Base-by-base conservation (phyloP, 768 basidiomycete species). In the Naganishia vishniacii region DNA sequence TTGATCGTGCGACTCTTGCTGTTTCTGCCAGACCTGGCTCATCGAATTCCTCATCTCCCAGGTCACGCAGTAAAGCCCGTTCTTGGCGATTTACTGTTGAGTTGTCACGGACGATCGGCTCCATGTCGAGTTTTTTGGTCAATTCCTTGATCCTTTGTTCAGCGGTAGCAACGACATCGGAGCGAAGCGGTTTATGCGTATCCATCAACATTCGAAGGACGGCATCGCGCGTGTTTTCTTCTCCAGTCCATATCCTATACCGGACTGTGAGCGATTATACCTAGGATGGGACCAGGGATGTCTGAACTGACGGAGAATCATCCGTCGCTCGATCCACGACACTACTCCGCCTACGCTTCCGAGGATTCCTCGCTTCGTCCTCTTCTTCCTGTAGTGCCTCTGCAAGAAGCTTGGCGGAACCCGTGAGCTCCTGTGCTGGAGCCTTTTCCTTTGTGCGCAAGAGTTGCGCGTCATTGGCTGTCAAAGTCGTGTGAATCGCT, bases 121-220 rank as follows among this genome's bases (percentile, higher is more conserved):
- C 80, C 0, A 84, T 82, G 41, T 87, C 79, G 2, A 69, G 61
- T 12, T 53, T 56, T 32, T 59, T 69, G 61, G 70, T 67, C 60
- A 68, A 34, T 26, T 67, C 65, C 72, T 68, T 69, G 70, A 72
- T 71, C 66, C 67, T 69, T 48, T 70, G 67, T 47, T 68, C 67
- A n/a, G 67, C 65, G 6, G 71, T 59, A 4, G 83, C 82, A 0
- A 81, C 81, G 0, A 78, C 74, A 46, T 80, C 77, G 73, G 81
- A 85, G 58, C 88, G 81, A 34, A 90, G 76, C 1, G 89, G 88
- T 75, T 88, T 90, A 79, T 91, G 86, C 73, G 88, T 87, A 79
- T 91, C 89, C 34, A 90, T 81, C 5, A 91, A 81, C 88, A 93
- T 91, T 23, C 89, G 83, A 18, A 89, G 79, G 0, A 91, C 85